These are phyloP conservation scores for Fusarium tupiense DNA, from an alignment of 2,329 filamentous ascomycete species.

Conservation along the genomic window DNA sequence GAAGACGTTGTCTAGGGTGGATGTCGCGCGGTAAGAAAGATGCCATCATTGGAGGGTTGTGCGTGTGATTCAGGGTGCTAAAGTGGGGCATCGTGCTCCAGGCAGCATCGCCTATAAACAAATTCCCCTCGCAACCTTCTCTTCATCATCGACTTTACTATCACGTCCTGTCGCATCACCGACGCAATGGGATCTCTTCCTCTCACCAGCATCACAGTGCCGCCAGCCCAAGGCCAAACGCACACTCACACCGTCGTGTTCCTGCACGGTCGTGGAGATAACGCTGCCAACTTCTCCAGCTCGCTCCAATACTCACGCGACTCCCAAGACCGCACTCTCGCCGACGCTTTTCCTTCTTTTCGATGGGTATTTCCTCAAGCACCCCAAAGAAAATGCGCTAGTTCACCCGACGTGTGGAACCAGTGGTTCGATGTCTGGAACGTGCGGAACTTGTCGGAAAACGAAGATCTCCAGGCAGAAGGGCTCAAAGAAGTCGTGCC, in stretches of 20 bases:
- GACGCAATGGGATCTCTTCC: not conserved
- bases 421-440: slow-evolving; percentile 65
- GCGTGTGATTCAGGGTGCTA: not conserved
- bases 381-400: slow-evolving; percentile 44
- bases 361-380: slow-evolving; percentile 62
- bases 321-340: slow-evolving; percentile 48
- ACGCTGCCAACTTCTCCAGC: slow-evolving; percentile 45
- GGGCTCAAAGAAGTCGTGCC: slow-evolving; percentile 54
- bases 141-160: not conserved
- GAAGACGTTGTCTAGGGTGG: not conserved
- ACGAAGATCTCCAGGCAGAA: slow-evolving; percentile 54
- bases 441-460: slow-evolving; percentile 50
- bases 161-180: rapidly evolving
- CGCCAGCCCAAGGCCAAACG: not conserved
- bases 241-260: slow-evolving; percentile 58
- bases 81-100: not conserved
- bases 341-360: slow-evolving; percentile 55
- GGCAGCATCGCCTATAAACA: not conserved
- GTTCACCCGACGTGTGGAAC: slow-evolving; percentile 38
- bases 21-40: not conserved
- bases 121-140: not conserved
- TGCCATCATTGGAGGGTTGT: not conserved
- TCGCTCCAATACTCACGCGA: slow-evolving; percentile 46
- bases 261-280: slow-evolving; percentile 58
- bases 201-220: not conserved